Evolutionary conservation across 1,284 basidiomycete genomes (phyloP).

Genomic region (Austropuccinia psidii): DNA sequence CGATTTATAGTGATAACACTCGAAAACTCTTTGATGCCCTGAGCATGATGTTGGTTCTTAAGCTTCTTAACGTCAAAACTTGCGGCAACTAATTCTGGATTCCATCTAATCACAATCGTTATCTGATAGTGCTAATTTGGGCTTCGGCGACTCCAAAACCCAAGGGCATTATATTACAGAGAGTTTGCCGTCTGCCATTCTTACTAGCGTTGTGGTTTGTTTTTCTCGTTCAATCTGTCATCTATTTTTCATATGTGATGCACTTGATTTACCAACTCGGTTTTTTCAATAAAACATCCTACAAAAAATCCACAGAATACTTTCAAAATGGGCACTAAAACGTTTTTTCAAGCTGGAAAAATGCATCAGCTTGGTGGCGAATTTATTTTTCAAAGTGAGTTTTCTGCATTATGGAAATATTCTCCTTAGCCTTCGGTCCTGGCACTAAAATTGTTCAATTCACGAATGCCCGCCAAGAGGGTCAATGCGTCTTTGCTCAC

Average conservation of each 20-base stretch:
- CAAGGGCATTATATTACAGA: background rate
- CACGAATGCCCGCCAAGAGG: background rate
- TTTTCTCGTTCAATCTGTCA: background rate
- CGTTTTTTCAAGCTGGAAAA: slow-evolving; percentile 14
- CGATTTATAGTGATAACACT: slow-evolving; percentile 13
- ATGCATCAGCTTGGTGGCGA: slow-evolving; percentile 28
- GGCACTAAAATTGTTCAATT: background rate
- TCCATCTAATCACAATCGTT: background rate
- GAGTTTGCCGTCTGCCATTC: background rate
- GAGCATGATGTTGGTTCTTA: slow-evolving; percentile 5
- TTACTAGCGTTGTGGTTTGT: background rate
- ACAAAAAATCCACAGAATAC: background rate
- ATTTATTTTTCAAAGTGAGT: slow-evolving; percentile 24
- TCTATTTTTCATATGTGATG: background rate
- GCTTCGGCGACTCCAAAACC: background rate
- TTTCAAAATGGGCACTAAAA: slow-evolving; percentile 4
- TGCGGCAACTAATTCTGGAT: background rate
- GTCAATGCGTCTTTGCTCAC: slow-evolving; percentile 15
- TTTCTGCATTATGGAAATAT: background rate
- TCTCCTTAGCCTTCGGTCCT: background rate
- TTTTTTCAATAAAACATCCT: background rate
- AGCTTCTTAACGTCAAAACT: background rate
- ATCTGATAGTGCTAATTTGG: background rate
- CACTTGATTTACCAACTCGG: background rate
- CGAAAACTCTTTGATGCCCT: background rate